These are phyloP conservation scores for Histomonas meleagridis DNA, from an alignment of 208 protist species.

Conservation along the genomic window DNA sequence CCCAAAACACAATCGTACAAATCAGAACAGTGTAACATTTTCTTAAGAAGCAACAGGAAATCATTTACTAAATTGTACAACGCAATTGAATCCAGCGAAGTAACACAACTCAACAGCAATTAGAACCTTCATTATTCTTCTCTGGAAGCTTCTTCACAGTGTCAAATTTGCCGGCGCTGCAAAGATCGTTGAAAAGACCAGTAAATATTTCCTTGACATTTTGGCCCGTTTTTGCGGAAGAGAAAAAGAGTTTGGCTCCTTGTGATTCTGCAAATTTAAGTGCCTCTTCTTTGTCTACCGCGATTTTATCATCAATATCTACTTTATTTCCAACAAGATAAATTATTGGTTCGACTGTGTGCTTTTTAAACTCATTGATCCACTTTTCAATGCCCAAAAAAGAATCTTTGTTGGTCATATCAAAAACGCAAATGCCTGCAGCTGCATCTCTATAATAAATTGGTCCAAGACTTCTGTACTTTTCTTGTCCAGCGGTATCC, in stretches of 20 bases:
- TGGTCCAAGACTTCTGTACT: background rate
- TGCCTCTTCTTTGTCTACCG: background rate
- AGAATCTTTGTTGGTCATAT: constrained; percentile 7
- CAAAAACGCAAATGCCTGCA: background rate
- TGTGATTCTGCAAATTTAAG: background rate
- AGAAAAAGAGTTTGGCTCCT: background rate
- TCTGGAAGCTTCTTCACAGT: background rate
- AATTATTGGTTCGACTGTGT: background rate
- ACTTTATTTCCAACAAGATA: constrained; percentile 33
- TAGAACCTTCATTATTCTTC: no score
- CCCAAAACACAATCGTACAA: no score
- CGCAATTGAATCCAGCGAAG: no score
- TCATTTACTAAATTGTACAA: no score
- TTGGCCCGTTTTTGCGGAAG: constrained; percentile 27
- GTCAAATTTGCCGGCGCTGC: background rate
- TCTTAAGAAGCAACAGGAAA: no score
- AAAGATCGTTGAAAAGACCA: background rate
- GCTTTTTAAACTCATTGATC: background rate
- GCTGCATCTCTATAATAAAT: constrained; percentile 33
- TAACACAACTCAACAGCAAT: no score
- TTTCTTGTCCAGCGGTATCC: constrained; percentile 38
- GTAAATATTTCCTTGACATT: constrained; percentile 29
- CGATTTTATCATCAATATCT: background rate
- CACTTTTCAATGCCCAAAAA: background rate
- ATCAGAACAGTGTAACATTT: no score